A percentile compares a stretch with the other conserved stretches of the same genome.
These are phyloP conservation scores for Lasiodiplodia sp. DNA, from an alignment of 2,329 filamentous ascomycete species.

Conservation along the genomic window DNA sequence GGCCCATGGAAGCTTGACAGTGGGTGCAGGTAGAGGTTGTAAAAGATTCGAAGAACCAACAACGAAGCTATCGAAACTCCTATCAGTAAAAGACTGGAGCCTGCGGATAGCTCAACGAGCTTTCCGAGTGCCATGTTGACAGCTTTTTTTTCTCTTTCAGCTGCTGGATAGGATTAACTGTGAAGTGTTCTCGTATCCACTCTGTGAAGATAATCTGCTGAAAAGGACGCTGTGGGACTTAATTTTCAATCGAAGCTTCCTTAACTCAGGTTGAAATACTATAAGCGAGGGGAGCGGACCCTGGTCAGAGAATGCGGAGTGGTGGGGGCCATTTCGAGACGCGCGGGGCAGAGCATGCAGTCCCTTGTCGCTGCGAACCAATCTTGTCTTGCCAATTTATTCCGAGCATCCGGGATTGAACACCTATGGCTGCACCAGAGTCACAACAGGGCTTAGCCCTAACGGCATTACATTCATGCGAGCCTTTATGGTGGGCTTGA, in stretches of 20 bases:
- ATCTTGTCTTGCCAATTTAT: neutral
- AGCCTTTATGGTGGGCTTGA: neutral
- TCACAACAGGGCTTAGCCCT: neutral
- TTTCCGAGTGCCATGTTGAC: neutral
- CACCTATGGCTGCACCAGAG: too few species aligned
- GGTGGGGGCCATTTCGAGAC: neutral
- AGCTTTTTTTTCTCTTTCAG: neutral
- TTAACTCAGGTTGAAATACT: neutral
- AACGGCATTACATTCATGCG: neutral
- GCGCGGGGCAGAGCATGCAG: neutral
- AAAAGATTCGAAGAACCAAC: neutral
- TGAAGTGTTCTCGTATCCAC: neutral
- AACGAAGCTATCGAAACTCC: neutral
- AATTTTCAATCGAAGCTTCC: neutral
- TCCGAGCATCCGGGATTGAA: neutral
- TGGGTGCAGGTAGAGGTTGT: constrained; percentile 23
- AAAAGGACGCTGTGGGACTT: neutral
- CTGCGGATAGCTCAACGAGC: neutral
- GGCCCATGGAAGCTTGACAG: constrained; percentile 20
- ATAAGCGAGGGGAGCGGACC: neutral
- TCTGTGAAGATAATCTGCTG: neutral
- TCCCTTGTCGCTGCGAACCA: neutral
- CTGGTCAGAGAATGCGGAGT: neutral
- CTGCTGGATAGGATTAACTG: neutral
- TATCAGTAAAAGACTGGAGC: neutral